Percentiles rank a stretch among this genome's conserved stretches.
Evolutionary conservation across 2,329 filamentous ascomycete genomes (phyloP).

Genomic region (Amauroascus verrucosus): DNA sequence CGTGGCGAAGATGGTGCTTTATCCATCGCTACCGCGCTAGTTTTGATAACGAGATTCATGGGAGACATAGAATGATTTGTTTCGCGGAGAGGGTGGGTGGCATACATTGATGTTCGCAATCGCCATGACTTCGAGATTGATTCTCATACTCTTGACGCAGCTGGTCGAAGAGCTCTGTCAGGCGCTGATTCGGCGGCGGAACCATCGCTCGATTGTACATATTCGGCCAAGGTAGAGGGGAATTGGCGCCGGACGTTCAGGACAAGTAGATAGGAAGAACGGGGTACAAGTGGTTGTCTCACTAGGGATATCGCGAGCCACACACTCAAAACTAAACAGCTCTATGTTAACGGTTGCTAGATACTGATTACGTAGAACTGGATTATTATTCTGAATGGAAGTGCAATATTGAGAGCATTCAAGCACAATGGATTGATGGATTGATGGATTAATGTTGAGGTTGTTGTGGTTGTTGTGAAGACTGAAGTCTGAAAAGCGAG

Average conservation of each 20-base stretch:
- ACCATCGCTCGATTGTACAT: constrained; percentile 89
- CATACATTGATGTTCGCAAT: constrained; percentile 91
- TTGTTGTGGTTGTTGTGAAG: constrained; percentile 7
- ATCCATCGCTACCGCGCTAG: background rate
- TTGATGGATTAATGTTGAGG: constrained; percentile 1
- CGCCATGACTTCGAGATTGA: constrained; percentile 68
- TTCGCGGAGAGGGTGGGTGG: constrained; percentile 27
- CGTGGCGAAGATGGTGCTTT: background rate
- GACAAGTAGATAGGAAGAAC: background rate
- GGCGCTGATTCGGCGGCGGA: constrained; percentile 53
- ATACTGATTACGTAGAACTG: background rate
- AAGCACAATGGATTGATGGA: background rate
- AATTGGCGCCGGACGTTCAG: background rate
- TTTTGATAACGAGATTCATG: background rate
- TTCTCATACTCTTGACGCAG: constrained; percentile 84
- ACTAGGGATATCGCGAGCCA: background rate
- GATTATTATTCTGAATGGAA: background rate
- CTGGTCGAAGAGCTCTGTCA: constrained; percentile 86
- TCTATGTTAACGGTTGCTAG: background rate
- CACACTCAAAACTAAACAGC: background rate
- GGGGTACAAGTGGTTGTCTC: background rate
- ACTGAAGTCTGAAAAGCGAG: constrained; percentile 1
- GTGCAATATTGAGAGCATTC: background rate
- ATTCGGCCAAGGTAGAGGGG: constrained; percentile 18
- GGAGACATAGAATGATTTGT: background rate